Conservation (phyloP, 2,329 filamentous ascomycete species). For the Aspergillus sp. region DNA sequence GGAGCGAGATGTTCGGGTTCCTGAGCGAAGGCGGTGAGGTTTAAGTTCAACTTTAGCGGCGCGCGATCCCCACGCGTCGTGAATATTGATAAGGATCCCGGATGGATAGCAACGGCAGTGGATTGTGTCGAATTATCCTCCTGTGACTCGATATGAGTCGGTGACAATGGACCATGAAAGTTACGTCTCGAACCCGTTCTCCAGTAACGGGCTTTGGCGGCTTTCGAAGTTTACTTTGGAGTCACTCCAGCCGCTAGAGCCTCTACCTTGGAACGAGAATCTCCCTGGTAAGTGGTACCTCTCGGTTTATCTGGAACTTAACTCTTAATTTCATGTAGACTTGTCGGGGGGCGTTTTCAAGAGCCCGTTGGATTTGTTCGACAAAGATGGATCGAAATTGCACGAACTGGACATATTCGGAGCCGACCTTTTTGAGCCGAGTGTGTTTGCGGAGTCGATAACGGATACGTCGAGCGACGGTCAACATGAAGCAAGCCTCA, state of each 20-base stretch:
- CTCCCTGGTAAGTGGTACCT: constrained; percentile 31
- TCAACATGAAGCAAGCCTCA: constrained; percentile 21
- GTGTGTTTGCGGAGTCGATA: constrained; percentile 20
- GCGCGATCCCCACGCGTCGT: constrained; percentile 25
- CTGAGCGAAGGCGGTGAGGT: constrained; percentile 27
- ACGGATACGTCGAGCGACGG: constrained; percentile 21
- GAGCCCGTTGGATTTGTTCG: constrained; percentile 19
- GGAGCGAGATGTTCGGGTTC: constrained; percentile 12
- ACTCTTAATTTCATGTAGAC: constrained; percentile 18
- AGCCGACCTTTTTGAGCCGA: constrained; percentile 21
- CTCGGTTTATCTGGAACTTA: background rate
- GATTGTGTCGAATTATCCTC: background rate
- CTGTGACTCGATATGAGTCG: constrained; percentile 5
- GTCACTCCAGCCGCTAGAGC: constrained; percentile 36
- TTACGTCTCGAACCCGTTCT: constrained; percentile 32
- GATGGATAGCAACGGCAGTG: background rate
- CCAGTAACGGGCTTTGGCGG: constrained; percentile 37
- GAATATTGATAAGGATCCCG: constrained; percentile 12
- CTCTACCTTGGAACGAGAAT: constrained; percentile 35
- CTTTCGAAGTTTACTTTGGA: constrained; percentile 40
- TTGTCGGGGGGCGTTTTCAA: constrained; percentile 27
- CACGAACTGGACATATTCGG: constrained; percentile 35
- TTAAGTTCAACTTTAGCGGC: constrained; percentile 12
- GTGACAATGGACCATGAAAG: constrained; percentile 29
- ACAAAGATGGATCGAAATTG: constrained; percentile 28